Evolutionary conservation across 805 yeast species (phyloP).

Genomic region (Spathaspora sp.): DNA sequence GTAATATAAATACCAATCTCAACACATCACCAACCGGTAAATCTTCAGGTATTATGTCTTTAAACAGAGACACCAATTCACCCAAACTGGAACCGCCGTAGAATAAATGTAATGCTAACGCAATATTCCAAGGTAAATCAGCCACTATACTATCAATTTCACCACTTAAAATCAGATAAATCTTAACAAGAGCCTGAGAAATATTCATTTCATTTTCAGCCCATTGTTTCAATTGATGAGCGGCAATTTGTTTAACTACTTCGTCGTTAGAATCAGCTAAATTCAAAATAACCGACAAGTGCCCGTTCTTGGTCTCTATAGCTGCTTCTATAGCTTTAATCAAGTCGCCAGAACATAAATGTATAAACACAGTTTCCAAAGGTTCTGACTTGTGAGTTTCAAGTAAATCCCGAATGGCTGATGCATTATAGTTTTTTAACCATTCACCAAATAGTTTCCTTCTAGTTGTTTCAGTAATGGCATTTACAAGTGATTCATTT

Average conservation of each 20-base stretch:
- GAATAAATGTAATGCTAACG: constrained; percentile 55
- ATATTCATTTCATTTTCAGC: constrained; percentile 39
- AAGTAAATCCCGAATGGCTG: constrained; percentile 26
- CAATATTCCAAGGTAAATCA: constrained; percentile 63
- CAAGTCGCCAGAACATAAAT: constrained; percentile 53
- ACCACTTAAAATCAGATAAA: constrained; percentile 65
- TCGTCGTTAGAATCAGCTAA: constrained; percentile 69
- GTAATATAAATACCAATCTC: constrained; percentile 8
- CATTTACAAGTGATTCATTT: neutral
- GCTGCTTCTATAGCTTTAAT: constrained; percentile 62
- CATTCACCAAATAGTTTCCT: constrained; percentile 51
- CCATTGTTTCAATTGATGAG: constrained; percentile 68
- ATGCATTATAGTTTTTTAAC: constrained; percentile 47
- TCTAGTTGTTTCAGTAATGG: neutral
- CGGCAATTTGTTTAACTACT: constrained; percentile 52
- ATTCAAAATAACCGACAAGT: constrained; percentile 67
- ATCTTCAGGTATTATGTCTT: constrained; percentile 7
- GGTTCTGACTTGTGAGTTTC: constrained; percentile 26
- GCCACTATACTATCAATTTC: constrained; percentile 34
- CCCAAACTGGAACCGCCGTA: constrained; percentile 46
- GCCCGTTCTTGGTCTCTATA: constrained; percentile 56
- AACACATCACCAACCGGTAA: constrained; percentile 17
- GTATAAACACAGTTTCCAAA: constrained; percentile 49
- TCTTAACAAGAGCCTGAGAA: constrained; percentile 52
- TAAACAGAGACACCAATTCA: constrained; percentile 8